phyloP scores from a whole-genome alignment of 208 protist genomes.

The Balamuthia mandrillaris region DNA sequence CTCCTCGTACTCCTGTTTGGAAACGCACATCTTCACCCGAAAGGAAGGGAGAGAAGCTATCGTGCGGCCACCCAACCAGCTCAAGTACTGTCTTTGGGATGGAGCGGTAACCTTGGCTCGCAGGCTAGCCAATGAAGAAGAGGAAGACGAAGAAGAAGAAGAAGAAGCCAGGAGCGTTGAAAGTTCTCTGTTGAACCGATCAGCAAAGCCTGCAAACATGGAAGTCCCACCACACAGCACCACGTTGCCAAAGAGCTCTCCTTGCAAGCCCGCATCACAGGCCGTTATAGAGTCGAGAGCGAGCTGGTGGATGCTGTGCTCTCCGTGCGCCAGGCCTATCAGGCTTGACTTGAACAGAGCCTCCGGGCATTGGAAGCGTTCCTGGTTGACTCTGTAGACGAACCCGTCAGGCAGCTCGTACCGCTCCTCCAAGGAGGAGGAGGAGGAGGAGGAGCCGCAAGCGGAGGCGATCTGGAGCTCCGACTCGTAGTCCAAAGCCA shows the following conservation, averaged over 20 bases:
- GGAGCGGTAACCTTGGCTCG: no score
- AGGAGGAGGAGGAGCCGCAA: neutral
- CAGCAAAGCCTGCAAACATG: constrained; percentile 91
- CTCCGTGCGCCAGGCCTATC: constrained; percentile 30
- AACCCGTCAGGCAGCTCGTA: neutral
- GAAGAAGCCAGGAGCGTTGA: no score
- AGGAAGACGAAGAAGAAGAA: no score
- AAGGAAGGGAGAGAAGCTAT: no score
- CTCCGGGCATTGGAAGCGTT: constrained; percentile 65
- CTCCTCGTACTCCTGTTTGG: no score
- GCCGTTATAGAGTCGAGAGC: constrained; percentile 72
- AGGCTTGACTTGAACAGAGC: constrained; percentile 81
- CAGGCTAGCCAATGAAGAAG: no score
- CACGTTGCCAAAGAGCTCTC: constrained; percentile 87
- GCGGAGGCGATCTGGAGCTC: constrained; percentile 54
- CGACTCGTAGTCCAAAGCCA: constrained; percentile 81
- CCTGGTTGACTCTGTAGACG: neutral
- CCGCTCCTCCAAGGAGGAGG: neutral
- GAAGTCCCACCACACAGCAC: constrained; percentile 89
- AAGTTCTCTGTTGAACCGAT: constrained; percentile 91
- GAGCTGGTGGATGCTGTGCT: constrained; percentile 47
- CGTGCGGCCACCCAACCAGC: no score
- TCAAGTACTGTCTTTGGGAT: no score
- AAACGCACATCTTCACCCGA: no score
- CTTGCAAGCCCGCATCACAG: constrained; percentile 78